Percentiles rank a stretch among this genome's conserved stretches.
phyloP scores from a whole-genome alignment of 352 stramenopile species.

The Phytophthora macrochlamydospora region DNA sequence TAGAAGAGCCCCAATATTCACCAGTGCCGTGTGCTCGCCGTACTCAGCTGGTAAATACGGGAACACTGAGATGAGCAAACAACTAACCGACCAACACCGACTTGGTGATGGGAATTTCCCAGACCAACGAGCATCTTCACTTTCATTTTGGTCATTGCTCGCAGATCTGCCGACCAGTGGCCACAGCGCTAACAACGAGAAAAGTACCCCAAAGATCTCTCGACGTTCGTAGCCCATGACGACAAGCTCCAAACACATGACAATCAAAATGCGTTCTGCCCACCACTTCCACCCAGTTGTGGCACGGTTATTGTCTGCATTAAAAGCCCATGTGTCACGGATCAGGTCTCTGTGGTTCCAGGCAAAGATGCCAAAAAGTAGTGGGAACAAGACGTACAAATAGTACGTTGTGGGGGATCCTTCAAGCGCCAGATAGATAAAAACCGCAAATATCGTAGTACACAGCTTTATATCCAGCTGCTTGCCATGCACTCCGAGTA shows the following conservation, averaged over 20 bases:
- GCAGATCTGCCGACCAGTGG: conserved; percentile 31
- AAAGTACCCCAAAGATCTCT: conserved; percentile 64
- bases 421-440: conserved; percentile 66
- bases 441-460: conserved; percentile 32
- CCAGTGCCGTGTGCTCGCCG: conserved; percentile 65
- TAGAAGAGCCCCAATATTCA: conserved; percentile 54
- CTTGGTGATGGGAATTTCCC: conserved; percentile 14
- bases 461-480: conserved; percentile 35
- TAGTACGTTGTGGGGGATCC: conserved; percentile 78
- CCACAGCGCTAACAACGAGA: conserved; percentile 59
- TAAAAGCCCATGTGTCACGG: conserved; percentile 4
- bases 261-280: conserved; percentile 41
- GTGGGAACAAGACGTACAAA: conserved; percentile 71
- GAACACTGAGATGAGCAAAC: conserved; percentile 70
- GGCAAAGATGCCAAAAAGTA: conserved; percentile 62
- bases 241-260: conserved; percentile 67
- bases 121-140: not conserved
- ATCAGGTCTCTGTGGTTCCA: conserved; percentile 49
- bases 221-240: conserved; percentile 70
- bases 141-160: conserved; percentile 3
- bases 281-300: conserved; percentile 28
- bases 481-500: conserved; percentile 31
- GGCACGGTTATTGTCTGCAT: not conserved
- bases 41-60: conserved; percentile 79
- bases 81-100: conserved; percentile 54